phyloP scores from a whole-genome alignment of 371 early-diverging fungal species.

The Mortierella sp. region DNA sequence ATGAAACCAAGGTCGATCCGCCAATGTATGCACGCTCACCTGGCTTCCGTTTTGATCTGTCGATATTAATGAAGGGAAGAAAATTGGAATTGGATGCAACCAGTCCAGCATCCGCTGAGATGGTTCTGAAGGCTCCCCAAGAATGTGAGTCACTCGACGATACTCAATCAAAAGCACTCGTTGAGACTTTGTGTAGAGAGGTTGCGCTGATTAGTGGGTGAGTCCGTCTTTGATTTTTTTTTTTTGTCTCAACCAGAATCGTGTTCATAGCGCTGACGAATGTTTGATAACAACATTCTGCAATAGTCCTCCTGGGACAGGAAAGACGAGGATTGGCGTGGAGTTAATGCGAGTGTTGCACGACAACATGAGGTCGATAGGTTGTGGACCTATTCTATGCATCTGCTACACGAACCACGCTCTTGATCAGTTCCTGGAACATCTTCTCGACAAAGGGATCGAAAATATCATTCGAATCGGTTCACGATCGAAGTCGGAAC shows the following conservation, averaged over 20 bases:
- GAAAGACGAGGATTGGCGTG: constrained; percentile 63
- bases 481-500: constrained; percentile 42
- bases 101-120: constrained; percentile 5
- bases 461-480: constrained; percentile 58
- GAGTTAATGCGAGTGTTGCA: constrained; percentile 57
- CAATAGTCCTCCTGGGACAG: constrained; percentile 64
- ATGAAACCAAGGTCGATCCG: constrained; percentile 12
- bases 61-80: constrained; percentile 17
- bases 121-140: constrained; percentile 6
- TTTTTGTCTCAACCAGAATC: too few species aligned
- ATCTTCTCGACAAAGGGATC: constrained; percentile 46
- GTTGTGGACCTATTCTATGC: constrained; percentile 57
- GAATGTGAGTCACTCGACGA: constrained; percentile 32
- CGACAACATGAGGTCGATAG: constrained; percentile 29
- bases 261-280: too few species aligned
- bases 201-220: constrained; percentile 58
- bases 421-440: constrained; percentile 63
- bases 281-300: too few species aligned
- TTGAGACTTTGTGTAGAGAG: constrained; percentile 54
- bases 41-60: constrained; percentile 46
- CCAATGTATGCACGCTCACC: constrained; percentile 56
- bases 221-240: neutral
- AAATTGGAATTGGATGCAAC: constrained; percentile 14
- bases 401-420: constrained; percentile 69
- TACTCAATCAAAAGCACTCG: constrained; percentile 52